Evolutionary conservation across 2,329 filamentous ascomycete genomes (phyloP).

Genomic region (Verticillium longisporum): DNA sequence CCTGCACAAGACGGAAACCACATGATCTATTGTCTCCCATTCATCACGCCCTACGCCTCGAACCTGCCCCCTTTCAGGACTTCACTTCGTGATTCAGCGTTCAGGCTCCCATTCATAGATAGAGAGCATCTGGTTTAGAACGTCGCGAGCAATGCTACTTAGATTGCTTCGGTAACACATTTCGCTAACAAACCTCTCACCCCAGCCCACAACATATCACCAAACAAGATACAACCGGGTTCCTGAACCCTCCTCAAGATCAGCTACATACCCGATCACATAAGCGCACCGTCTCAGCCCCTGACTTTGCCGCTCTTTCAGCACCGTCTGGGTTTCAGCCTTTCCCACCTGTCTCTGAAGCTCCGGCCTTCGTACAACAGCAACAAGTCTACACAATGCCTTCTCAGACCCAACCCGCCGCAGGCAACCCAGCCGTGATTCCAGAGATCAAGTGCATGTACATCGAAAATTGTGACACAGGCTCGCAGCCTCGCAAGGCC

Average conservation of each 20-base stretch:
- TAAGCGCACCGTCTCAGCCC: constrained; percentile 44
- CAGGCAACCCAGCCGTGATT: constrained; percentile 1
- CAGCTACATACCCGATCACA: constrained; percentile 24
- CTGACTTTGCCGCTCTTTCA: constrained; percentile 30
- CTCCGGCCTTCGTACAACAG: constrained; percentile 3
- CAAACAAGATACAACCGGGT: constrained; percentile 6
- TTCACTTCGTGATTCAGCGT: not conserved
- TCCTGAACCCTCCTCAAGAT: constrained; percentile 12
- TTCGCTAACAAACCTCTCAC: not conserved
- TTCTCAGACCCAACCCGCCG: not conserved
- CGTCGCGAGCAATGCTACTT: too few species aligned
- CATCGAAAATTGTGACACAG: constrained; percentile 50
- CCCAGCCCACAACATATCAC: constrained; percentile 9
- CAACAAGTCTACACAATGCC: constrained; percentile 13
- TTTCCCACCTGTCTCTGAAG: constrained; percentile 12
- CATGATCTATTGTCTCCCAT: not conserved
- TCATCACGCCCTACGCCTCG: not conserved
- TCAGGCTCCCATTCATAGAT: not conserved
- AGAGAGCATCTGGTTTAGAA: not conserved
- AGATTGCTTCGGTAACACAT: too few species aligned
- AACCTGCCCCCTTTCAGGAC: not conserved
- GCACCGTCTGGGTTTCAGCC: constrained; percentile 8
- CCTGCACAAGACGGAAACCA: not conserved
- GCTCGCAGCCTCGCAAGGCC: constrained; percentile 61
- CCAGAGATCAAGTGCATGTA: constrained; percentile 41